Conservation (phyloP, 2,329 filamentous ascomycete genomes). For the Ophiosphaerella korrae region DNA sequence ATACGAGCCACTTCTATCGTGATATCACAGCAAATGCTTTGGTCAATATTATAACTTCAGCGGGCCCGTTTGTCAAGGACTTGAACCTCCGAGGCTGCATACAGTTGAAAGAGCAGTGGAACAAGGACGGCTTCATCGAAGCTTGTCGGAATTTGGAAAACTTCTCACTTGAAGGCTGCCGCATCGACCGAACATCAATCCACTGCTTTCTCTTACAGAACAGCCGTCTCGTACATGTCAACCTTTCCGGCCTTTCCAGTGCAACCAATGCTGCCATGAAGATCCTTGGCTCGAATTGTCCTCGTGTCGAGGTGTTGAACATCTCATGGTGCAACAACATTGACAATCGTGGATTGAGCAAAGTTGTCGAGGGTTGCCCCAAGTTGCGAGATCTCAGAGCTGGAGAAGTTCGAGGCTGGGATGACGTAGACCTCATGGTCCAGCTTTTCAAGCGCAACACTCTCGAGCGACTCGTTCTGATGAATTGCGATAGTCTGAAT, state of each 20-base stretch:
- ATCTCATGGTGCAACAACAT: constrained; percentile 92
- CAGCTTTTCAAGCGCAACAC: constrained; percentile 80
- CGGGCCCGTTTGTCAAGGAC: constrained; percentile 88
- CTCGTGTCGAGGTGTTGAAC: constrained; percentile 81
- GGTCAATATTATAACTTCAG: constrained; percentile 80
- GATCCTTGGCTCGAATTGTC: constrained; percentile 81
- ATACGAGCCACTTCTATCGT: constrained; percentile 82
- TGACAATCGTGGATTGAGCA: constrained; percentile 74
- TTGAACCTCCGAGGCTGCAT: constrained; percentile 91
- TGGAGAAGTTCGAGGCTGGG: constrained; percentile 80
- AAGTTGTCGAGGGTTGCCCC: constrained; percentile 73
- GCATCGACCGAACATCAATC: constrained; percentile 78
- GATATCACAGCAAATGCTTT: constrained; percentile 84
- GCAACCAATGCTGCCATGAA: constrained; percentile 86
- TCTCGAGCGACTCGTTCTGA: constrained; percentile 80
- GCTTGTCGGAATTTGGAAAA: constrained; percentile 86
- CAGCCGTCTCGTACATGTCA: constrained; percentile 77
- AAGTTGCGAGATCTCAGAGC: constrained; percentile 79
- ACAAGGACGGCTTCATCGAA: constrained; percentile 76
- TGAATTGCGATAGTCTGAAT: constrained; percentile 77
- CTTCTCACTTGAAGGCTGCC: constrained; percentile 86
- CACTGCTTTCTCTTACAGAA: constrained; percentile 82
- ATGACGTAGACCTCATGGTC: constrained; percentile 72
- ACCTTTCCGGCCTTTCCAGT: constrained; percentile 78
- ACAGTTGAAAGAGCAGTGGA: constrained; percentile 82